Conservation (phyloP, 768 basidiomycete species). For the Russula ochroleuca region DNA sequence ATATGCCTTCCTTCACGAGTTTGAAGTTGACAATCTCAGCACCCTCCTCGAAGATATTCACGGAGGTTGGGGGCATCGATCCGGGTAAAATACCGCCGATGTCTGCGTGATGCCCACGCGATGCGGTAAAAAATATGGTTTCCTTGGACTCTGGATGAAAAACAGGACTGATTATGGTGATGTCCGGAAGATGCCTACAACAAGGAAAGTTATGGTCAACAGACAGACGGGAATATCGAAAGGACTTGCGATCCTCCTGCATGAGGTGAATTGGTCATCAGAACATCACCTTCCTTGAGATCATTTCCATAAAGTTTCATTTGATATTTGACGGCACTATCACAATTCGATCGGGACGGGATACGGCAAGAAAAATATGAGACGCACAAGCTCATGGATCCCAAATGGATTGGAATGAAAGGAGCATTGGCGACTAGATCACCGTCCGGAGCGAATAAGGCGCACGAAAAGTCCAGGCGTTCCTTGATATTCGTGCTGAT, state of each 20-base stretch:
- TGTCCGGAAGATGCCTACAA: slow-evolving; percentile 72
- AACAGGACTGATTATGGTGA: slow-evolving; percentile 91
- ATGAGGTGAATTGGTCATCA: slow-evolving; percentile 88
- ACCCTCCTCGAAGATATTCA: slow-evolving; percentile 90
- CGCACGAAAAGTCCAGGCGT: slow-evolving; percentile 91
- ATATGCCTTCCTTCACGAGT: slow-evolving; percentile 77
- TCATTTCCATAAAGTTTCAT: slow-evolving; percentile 68
- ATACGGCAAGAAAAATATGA: neutral
- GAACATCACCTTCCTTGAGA: slow-evolving; percentile 85
- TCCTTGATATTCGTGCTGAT: slow-evolving; percentile 97
- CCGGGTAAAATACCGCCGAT: slow-evolving; percentile 90
- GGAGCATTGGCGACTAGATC: slow-evolving; percentile 94
- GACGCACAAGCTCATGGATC: slow-evolving; percentile 86
- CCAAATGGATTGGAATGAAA: slow-evolving; percentile 83
- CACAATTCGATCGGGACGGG: neutral
- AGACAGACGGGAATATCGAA: slow-evolving; percentile 18
- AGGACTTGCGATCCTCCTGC: slow-evolving; percentile 79
- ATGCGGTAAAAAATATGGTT: slow-evolving; percentile 91
- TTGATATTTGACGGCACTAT: slow-evolving; percentile 81
- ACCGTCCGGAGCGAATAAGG: slow-evolving; percentile 91
- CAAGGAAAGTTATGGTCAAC: slow-evolving; percentile 12
- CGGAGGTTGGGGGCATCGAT: slow-evolving; percentile 92
- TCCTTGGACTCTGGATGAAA: slow-evolving; percentile 60
- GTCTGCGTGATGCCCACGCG: slow-evolving; percentile 91
- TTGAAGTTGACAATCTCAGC: slow-evolving; percentile 90